These are phyloP conservation scores for Schizonepeta tenuifolia DNA, from an alignment of 257 asterid genomes.

Conservation along the genomic window DNA sequence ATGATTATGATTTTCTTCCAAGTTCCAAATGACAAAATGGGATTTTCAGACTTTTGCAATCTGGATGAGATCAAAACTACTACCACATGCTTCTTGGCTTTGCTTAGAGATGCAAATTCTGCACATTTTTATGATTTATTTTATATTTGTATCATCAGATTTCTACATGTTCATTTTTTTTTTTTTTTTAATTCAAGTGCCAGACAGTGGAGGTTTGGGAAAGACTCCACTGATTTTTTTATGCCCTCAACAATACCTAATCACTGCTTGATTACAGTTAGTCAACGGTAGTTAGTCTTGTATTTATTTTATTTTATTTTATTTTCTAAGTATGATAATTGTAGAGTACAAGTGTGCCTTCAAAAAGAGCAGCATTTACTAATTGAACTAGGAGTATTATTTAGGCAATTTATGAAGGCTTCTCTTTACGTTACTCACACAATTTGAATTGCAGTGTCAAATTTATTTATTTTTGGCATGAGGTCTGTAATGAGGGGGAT, in stretches of 20 bases:
- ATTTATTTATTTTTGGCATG: no score
- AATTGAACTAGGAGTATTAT: not conserved
- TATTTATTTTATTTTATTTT: not conserved
- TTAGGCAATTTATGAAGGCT: no score
- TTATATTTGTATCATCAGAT: conserved; percentile 25
- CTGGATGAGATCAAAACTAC: conserved; percentile 10
- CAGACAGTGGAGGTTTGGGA: conserved; percentile 20
- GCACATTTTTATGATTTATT: conserved; percentile 24
- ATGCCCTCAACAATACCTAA: not conserved
- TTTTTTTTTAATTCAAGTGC: not conserved
- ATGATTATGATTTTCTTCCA: not conserved
- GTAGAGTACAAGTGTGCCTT: not conserved
- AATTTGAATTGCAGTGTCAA: no score
- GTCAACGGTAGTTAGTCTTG: not conserved
- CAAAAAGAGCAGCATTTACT: not conserved
- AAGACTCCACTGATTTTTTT: conserved; percentile 12
- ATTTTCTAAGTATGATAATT: not conserved
- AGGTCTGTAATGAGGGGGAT: no score
- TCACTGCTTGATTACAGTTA: conserved; percentile 8
- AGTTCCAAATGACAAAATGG: not conserved
- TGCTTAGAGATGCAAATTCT: conserved; percentile 30
- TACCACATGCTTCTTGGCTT: conserved; percentile 21
- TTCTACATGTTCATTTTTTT: not conserved
- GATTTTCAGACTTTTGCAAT: not conserved
- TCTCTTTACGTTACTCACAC: no score